Evolutionary conservation across 495 filamentous ascomycete genomes (phyloP), one percentile per base, ranked within the genome.

Genomic region (Terfezia boudieri): DNA sequence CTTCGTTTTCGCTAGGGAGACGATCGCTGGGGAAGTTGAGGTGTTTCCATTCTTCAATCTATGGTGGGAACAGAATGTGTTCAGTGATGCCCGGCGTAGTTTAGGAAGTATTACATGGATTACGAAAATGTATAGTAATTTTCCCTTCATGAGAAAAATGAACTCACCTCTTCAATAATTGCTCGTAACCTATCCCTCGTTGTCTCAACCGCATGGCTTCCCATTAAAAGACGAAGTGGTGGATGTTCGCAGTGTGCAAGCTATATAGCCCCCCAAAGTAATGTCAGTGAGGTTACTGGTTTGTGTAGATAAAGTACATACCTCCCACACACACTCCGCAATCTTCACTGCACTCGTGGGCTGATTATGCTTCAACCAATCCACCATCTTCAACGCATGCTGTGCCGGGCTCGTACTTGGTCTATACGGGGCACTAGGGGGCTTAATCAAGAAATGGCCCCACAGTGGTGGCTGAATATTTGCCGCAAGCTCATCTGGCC

Each of bases 281-380:
- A 32, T 32, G 26, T 32, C 26, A 32, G 26, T 32, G 26, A 32
- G 7, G 4, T 32, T 32, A 32, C 26, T 32, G 7, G 26, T 32
- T 32, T 32, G 7, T 32, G 26, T 32, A 32, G 26, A 32, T 20
- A 20, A 20, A 7, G 26, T 32, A 32, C 26, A 32, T 32, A 32
- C 26, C 26, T 96, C 86, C 90, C 90, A 96, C 8, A 95, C 82
- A 57, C 95, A 70, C 72, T 95, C 84, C n/a, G 88, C 88, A 55
- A 86, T 86, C 68, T 90, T 90, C 51, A 94, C 81, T 9, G 86
- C 86, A 60, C 83, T 92, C 9, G 85, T 89, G 4, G 89, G 90
- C 68, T 95, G 87, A 55, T 83, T 77, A 55, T 94, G 85, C 17
- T 82, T 83, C 2, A 96, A 70, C 90, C 90, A 96, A 67, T 90